Percentiles rank a stretch among this genome's conserved stretches.
These are phyloP conservation scores for Dendrocalamus latiflorus DNA, from an alignment of 202 grass and related monocot species.

Conservation along the genomic window DNA sequence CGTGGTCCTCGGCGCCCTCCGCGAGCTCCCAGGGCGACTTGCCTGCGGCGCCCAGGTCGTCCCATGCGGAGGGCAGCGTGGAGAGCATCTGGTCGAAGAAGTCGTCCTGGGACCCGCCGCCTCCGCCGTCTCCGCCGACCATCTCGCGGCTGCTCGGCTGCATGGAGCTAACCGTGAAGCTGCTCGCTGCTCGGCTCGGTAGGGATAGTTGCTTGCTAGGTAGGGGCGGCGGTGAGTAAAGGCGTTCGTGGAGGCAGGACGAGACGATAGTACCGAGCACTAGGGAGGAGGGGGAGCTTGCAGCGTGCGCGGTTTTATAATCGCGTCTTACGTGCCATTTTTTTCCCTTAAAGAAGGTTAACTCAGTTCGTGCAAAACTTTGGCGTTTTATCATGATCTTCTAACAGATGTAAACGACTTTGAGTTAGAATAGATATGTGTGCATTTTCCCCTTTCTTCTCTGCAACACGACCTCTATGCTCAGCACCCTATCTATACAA, in stretches of 20 bases:
- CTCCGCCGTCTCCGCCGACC: conserved; percentile 27
- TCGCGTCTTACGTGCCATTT: neutral
- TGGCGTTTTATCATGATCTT: neutral
- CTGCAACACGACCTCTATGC: too few relatives aligned
- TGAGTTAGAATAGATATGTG: too few relatives aligned
- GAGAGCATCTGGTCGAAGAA: conserved; percentile 98
- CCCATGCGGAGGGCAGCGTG: conserved; percentile 61
- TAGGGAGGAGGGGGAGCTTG: neutral
- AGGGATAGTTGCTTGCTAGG: neutral
- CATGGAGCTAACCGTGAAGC: neutral
- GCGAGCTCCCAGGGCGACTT: conserved; percentile 74
- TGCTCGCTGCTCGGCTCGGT: neutral
- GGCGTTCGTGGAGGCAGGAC: neutral
- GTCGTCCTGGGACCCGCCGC: conserved; percentile 50
- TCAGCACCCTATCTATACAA: too few relatives aligned
- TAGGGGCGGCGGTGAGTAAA: neutral
- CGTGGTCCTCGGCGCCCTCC: conserved; percentile 3
- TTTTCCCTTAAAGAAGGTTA: neutral
- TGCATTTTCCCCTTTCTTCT: too few relatives aligned
- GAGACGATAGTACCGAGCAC: neutral
- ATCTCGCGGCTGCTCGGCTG: conserved; percentile 35
- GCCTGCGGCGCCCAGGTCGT: conserved; percentile 44
- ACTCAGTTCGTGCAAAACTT: neutral
- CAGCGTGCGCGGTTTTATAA: conserved; percentile 17
- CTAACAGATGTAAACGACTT: too few relatives aligned